Evolutionary conservation across 805 yeast genomes (phyloP).

Genomic region (Lachancea thermotolerans): DNA sequence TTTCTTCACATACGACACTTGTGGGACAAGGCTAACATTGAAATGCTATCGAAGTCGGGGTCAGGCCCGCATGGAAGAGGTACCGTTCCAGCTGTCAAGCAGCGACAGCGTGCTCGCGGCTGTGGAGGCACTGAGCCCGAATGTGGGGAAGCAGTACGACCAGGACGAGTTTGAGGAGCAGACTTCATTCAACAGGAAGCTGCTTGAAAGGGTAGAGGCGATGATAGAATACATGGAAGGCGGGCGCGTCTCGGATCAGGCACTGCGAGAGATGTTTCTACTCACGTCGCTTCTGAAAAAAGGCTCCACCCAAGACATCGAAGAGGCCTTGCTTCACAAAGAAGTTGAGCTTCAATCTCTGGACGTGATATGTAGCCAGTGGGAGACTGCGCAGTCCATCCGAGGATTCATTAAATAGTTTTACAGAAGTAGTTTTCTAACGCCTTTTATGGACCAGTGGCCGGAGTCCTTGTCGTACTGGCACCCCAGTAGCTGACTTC

Average conservation of each 20-base stretch:
- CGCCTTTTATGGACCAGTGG: constrained; percentile 68
- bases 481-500: constrained; percentile 65
- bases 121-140: background rate
- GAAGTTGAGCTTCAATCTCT: constrained; percentile 23
- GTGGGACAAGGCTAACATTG: background rate
- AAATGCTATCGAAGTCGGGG: constrained; percentile 1
- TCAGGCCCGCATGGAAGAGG: background rate
- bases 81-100: background rate
- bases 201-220: constrained; percentile 14
- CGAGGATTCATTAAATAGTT: background rate
- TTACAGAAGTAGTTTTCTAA: constrained; percentile 66
- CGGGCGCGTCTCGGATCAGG: constrained; percentile 10
- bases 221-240: constrained; percentile 18
- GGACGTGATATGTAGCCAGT: constrained; percentile 23
- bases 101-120: background rate
- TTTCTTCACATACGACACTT: constrained; percentile 1
- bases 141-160: background rate
- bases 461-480: constrained; percentile 48
- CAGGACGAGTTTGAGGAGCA: constrained; percentile 1
- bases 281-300: constrained; percentile 18
- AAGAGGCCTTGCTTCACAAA: constrained; percentile 18
- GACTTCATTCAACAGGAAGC: constrained; percentile 3
- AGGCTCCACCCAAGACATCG: constrained; percentile 21
- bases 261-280: constrained; percentile 18
- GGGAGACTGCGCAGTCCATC: constrained; percentile 16